Base-by-base conservation (phyloP, 192 early-diverging fungal genomes). In the Funneliformis geosporum region DNA sequence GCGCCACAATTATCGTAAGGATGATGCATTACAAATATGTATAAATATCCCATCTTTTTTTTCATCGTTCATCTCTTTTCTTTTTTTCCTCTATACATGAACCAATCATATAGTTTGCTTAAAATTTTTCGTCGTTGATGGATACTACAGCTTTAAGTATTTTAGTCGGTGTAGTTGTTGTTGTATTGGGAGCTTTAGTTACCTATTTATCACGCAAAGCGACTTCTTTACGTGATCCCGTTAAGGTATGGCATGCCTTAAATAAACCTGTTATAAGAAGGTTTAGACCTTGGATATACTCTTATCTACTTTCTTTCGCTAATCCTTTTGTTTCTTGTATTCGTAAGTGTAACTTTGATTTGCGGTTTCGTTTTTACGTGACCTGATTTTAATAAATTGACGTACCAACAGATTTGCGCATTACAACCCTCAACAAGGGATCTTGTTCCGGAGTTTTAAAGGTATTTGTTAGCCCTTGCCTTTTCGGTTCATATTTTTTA, bases 401-500 rank as follows among this genome's bases (percentile, higher is more conserved):
- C 25, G 8, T 14, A 61, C 14, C 27, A 43, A 68, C 39, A 86
- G 88, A 90, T 81, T 79, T 88, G 59, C 86, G 89, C 8, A 82
- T 90, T 38, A 85, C 87, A 12, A 88, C 86, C 11, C 74, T 90
- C 18, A 84, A 86, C 38, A 86, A 87, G 76, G 89, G 89, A n/a
- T 82, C 83, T 60, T 85, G 86, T 76, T 85, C 86, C 1, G 89
- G 85, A 68, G 81, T 90, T 55, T 85, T 90, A 86, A 86, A 84
- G 83, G 88, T 89, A 82, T 39, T 64, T 55, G 40, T 25, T 72
- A 18, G 18, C 9, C 16, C 10, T 43, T 2, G 2, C 47, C 66
- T 70, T 44, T 25, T 72, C 23, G n/a, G 2, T 74, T 28, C 33
- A 14, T 47, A n/a, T 23, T 23, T 27, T 44, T 55, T 61, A 40